Evolutionary conservation across 2,329 filamentous ascomycete genomes (phyloP).

Genomic region (Trichoderma pleuroti): DNA sequence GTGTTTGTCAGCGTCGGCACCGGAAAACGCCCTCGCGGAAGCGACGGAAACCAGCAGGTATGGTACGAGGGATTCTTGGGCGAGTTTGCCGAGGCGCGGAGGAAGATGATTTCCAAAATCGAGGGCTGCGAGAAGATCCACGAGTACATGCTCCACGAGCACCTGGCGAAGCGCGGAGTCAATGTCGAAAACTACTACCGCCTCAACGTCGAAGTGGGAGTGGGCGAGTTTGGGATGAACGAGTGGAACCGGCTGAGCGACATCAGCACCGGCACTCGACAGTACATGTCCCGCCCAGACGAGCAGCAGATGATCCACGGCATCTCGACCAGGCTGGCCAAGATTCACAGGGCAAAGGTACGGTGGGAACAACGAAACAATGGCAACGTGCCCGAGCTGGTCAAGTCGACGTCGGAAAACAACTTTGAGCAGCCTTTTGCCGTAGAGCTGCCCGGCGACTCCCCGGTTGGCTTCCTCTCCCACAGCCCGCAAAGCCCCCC

Average conservation of each 20-base stretch:
- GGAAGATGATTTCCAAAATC: constrained; percentile 83
- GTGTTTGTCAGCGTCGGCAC: constrained; percentile 95
- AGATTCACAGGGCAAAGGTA: constrained; percentile 73
- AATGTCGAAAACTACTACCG: constrained; percentile 90
- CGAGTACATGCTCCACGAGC: constrained; percentile 75
- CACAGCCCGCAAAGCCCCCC: constrained; percentile 36
- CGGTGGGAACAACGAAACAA: constrained; percentile 58
- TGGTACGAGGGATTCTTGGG: constrained; percentile 96
- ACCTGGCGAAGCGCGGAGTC: constrained; percentile 72
- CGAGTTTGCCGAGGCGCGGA: constrained; percentile 85
- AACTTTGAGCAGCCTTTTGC: constrained; percentile 47
- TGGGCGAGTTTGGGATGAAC: constrained; percentile 98
- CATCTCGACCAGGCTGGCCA: constrained; percentile 75
- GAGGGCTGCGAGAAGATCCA: constrained; percentile 93
- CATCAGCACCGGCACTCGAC: constrained; percentile 86
- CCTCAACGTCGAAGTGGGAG: constrained; percentile 93
- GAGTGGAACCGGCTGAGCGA: constrained; percentile 94
- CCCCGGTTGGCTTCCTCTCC: constrained; percentile 38
- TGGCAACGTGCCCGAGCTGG: constrained; percentile 41
- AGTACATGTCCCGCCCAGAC: constrained; percentile 70
- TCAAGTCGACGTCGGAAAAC: constrained; percentile 40
- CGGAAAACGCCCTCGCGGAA: constrained; percentile 68
- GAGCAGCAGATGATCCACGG: constrained; percentile 75
- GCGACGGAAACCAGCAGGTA: constrained; percentile 66
- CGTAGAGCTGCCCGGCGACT: constrained; percentile 57